Evolutionary conservation across 257 asterid species (phyloP).

Genomic region (Oldenlandia corymbosa): DNA sequence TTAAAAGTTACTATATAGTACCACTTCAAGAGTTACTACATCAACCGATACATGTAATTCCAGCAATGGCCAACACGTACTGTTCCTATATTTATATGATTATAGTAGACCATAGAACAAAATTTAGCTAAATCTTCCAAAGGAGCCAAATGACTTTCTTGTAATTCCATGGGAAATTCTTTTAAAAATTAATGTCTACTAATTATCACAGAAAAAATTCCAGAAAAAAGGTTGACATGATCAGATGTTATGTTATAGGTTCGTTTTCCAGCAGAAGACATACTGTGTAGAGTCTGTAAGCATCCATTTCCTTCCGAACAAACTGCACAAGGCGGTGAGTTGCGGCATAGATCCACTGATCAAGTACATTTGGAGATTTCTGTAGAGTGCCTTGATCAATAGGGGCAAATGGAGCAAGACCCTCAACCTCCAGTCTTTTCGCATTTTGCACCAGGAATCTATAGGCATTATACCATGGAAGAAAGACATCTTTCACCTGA

Average conservation of each 20-base stretch:
- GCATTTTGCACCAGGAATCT: slow-evolving; percentile 98
- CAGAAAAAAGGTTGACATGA: background rate
- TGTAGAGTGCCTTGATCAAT: slow-evolving; percentile 61
- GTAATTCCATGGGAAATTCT: background rate
- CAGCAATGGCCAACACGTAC: background rate
- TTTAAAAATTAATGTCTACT: background rate
- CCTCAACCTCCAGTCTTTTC: slow-evolving; percentile 87
- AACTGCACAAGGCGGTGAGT: slow-evolving; percentile 91
- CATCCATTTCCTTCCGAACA: slow-evolving; percentile 93
- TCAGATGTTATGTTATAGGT: background rate
- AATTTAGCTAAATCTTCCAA: background rate
- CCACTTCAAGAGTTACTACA: background rate
- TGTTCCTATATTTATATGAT: too few relatives aligned
- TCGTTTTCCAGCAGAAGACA: slow-evolving; percentile 7
- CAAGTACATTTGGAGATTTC: slow-evolving; percentile 79
- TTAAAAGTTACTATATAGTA: background rate
- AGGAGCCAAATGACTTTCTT: background rate
- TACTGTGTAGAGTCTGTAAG: slow-evolving; percentile 86
- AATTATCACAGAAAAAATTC: background rate
- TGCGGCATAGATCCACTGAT: slow-evolving; percentile 95
- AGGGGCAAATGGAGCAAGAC: slow-evolving; percentile 72
- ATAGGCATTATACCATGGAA: slow-evolving; percentile 99
- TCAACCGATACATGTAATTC: background rate
- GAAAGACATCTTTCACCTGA: slow-evolving; percentile 77
- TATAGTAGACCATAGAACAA: background rate